Evolutionary conservation across 805 yeast species (phyloP), one percentile per base, ranked within the genome.

Genomic region (Candida bentonensis): DNA sequence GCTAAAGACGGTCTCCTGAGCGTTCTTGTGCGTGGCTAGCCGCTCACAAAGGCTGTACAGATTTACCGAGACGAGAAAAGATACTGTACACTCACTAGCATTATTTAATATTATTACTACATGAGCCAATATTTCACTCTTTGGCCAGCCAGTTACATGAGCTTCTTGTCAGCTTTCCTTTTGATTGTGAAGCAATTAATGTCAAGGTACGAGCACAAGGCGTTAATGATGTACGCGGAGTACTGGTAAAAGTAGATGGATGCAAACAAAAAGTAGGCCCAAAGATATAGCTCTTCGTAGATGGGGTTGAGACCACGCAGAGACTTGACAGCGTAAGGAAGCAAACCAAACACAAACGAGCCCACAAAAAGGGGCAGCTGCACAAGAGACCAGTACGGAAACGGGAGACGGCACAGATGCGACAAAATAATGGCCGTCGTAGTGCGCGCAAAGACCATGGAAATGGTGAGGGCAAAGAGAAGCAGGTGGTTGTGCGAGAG

Each of bases 371-470:
- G 51, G 9, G 67, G 61, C 15, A 76, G 36, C 17, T 30, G 36
- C 3, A 94, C 83, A 23, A 82, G 69, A 42, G 85, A 82, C 50
- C 73, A 54, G 58, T 67, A 65, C 27, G 98, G 98, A 69, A 83
- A 89, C 13, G 66, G 63, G 60, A 86, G 95, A 44, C 74, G 65
- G 9, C 97, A 87, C 53, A 89, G 73, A 60, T 92, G 97, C 11
- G 85, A 86, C 49, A 84, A 70, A 56, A 89, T 92, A 28, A 66
- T 59, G 23, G 66, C 55, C 3, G 71, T 65, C 3, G 70, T 60
- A 47, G 87, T 81, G 56, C 96, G 74, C 3, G 96, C 97, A 45
- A 89, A 95, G 4, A 78, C 71, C 58, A 84, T 88, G 2, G 96
- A 94, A 49, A 81, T 62, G 1, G 87, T 72, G 43, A 81, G 69